Evolutionary conservation across 257 asterid species (phyloP), one percentile per base, ranked within the genome.

Genomic region (Paulownia fortunei): DNA sequence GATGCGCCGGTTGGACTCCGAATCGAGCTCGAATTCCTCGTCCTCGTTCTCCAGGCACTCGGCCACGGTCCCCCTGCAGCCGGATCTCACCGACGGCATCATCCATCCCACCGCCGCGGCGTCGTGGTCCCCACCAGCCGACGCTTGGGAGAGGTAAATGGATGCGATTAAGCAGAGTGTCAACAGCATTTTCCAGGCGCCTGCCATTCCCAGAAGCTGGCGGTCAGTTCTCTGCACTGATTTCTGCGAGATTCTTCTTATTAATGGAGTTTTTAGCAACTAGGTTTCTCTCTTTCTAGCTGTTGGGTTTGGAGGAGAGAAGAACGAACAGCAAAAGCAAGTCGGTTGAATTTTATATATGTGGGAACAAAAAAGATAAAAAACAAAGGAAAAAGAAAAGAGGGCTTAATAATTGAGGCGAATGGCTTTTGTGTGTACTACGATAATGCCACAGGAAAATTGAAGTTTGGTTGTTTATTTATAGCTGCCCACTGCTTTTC

Each of bases 1-100:
- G 65, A 94, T 88, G 72, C 98, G 97, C 83, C 98, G 66, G 79
- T 82, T 88, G 76, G 95, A 83, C 79, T 87, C 98, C 19, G 97
- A 89, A 75, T 91, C 98, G 66, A 94, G 89, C 61, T 81, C 89
- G 86, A 91, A 90, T 72, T 93, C 98, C 65, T 74, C 92, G 8
- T 86, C 91, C 0, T 68, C 96, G 62, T 60, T 82, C 16, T 56
- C 81, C 67, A 92, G 66, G 71, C 97, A 91, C 77, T 89, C 93
- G 44, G 83, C 89, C 8, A 85, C 76, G 62, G 92, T 84, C 0
- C 94, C 97, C 10, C 77, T 72, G 83, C 97, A 89, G 1, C 86
- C 91, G 64, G 97, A 87, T 89, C 90, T 84, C 79, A 51, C 60
- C 84, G 76, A 62, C 87, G 94, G 85, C 79, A 89, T 74, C 86